A percentile compares a stretch with the other conserved stretches of the same genome.
These are phyloP conservation scores for Pugionium dolabratum DNA, from an alignment of 345 rosid species.

Conservation along the genomic window DNA sequence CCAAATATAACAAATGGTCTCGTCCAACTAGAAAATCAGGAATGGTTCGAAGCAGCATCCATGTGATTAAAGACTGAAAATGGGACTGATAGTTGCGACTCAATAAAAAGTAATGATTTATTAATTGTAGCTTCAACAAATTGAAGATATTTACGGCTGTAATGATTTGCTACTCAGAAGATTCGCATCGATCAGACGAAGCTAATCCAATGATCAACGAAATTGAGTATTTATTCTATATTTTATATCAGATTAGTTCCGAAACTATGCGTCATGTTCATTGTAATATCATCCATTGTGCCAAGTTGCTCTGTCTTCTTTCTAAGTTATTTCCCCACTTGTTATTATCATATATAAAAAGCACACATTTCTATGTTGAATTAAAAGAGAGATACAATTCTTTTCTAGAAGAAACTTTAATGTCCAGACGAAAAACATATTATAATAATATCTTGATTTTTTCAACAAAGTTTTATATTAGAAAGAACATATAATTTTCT, in stretches of 20 bases:
- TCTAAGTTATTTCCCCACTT: slow-evolving; percentile 17
- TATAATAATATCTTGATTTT: slow-evolving; percentile 16
- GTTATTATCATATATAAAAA: slow-evolving; percentile 10
- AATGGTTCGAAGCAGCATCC: neutral
- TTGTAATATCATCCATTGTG: slow-evolving; percentile 29
- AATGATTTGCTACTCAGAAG: slow-evolving; percentile 31
- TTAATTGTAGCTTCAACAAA: slow-evolving; percentile 8
- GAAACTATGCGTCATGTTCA: slow-evolving; percentile 30
- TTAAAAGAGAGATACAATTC: neutral
- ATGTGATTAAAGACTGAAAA: slow-evolving; percentile 21
- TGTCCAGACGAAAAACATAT: neutral
- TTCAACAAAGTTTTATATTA: slow-evolving; percentile 14
- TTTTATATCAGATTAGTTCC: slow-evolving; percentile 10
- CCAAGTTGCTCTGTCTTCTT: slow-evolving; percentile 31
- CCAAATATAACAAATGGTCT: slow-evolving; percentile 8
- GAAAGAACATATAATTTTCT: slow-evolving; percentile 19
- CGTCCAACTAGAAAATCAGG: slow-evolving; percentile 24
- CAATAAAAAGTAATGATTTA: slow-evolving; percentile 16
- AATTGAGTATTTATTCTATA: slow-evolving; percentile 20
- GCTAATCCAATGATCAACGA: slow-evolving; percentile 30
- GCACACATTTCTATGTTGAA: slow-evolving; percentile 29
- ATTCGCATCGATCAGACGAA: slow-evolving; percentile 26
- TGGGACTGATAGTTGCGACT: slow-evolving; percentile 21
- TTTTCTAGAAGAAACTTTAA: neutral
- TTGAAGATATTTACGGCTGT: slow-evolving; percentile 24